These are phyloP conservation scores for Oleoguttula mirabilis DNA, from an alignment of 495 filamentous ascomycete genomes.

Conservation along the genomic window DNA sequence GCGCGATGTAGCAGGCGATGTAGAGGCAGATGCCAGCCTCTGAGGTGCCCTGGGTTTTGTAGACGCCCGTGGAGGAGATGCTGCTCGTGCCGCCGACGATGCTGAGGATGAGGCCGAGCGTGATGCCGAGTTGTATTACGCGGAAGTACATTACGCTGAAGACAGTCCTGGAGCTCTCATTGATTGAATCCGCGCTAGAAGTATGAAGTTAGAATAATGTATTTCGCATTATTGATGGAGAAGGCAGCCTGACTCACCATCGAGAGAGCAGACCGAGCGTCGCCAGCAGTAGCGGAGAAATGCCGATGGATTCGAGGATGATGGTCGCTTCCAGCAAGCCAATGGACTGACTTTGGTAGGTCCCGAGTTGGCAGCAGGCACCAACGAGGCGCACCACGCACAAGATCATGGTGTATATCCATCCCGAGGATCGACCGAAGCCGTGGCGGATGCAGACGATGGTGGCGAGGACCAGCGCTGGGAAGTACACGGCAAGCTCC, in stretches of 20 bases:
- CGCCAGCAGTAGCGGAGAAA: no score
- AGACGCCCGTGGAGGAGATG: background rate
- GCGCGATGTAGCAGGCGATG: background rate
- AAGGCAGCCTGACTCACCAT: slow-evolving; percentile 1
- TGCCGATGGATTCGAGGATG: no score
- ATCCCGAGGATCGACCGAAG: background rate
- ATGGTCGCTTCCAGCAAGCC: no score
- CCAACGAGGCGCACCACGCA: no score
- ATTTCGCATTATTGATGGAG: background rate
- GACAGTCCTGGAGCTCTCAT: background rate
- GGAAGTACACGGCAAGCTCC: background rate
- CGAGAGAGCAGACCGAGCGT: no score
- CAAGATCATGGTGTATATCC: background rate
- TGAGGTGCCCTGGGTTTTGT: background rate
- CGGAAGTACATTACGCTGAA: slow-evolving; percentile 1
- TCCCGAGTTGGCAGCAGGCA: no score
- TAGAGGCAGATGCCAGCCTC: background rate
- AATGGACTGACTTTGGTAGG: no score
- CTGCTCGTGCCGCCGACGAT: background rate
- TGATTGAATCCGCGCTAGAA: background rate
- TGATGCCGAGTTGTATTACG: background rate
- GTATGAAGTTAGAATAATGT: background rate
- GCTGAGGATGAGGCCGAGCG: background rate
- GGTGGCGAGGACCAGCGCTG: background rate
- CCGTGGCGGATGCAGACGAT: background rate